These are phyloP conservation scores for Coniella lustricola DNA, from an alignment of 2,329 filamentous ascomycete species.

Conservation along the genomic window DNA sequence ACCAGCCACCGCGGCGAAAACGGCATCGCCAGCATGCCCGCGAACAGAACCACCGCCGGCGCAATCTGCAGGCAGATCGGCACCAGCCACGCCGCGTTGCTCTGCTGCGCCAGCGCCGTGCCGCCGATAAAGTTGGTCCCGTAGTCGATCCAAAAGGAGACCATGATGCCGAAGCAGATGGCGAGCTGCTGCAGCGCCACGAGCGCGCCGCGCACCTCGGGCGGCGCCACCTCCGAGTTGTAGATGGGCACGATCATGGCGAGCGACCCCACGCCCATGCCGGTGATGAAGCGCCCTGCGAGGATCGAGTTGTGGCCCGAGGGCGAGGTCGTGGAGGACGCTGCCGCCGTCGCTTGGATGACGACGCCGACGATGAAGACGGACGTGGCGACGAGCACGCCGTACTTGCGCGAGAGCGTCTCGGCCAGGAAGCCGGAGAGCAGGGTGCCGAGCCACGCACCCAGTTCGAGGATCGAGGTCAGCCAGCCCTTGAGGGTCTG, in stretches of 20 bases:
- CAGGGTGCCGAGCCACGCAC: conserved; percentile 69
- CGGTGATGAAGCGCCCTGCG: conserved; percentile 27
- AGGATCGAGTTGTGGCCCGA: conserved; percentile 35
- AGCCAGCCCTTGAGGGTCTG: conserved; percentile 53
- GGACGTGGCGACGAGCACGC: conserved; percentile 56
- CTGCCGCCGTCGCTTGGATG: conserved; percentile 60
- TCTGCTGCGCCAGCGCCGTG: conserved; percentile 40
- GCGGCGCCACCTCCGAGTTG: conserved; percentile 41
- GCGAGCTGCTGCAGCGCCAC: conserved; percentile 45
- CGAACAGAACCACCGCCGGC: conserved; percentile 58
- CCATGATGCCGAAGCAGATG: conserved; percentile 57
- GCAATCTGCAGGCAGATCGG: conserved; percentile 65
- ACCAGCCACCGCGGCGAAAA: conserved; percentile 72
- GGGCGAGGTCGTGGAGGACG: conserved; percentile 46
- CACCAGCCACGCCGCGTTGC: conserved; percentile 65
- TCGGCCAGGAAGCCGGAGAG: conserved; percentile 68
- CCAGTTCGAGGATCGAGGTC: conserved; percentile 65
- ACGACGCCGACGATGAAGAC: conserved; percentile 67
- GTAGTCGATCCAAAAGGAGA: conserved; percentile 58
- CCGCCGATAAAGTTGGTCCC: conserved; percentile 62
- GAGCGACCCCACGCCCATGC: conserved; percentile 62
- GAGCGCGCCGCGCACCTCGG: conserved; percentile 40
- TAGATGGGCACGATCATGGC: conserved; percentile 52
- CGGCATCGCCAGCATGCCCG: conserved; percentile 73
- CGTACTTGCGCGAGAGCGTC: conserved; percentile 59